These are phyloP conservation scores for Cordyceps fumosorosea DNA, from an alignment of 2,329 filamentous ascomycete species.

Conservation along the genomic window DNA sequence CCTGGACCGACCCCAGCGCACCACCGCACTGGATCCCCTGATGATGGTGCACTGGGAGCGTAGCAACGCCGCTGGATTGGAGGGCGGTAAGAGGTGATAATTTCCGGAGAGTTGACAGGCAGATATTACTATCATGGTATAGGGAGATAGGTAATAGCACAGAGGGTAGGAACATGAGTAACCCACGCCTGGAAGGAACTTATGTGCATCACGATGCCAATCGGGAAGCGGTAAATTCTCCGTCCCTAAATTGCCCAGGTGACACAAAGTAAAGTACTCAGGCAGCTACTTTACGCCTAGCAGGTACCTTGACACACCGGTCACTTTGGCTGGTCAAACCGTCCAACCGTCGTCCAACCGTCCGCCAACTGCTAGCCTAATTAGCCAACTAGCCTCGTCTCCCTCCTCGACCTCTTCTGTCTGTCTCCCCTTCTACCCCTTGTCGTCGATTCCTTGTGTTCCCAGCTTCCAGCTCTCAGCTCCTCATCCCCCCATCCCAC, in stretches of 20 bases:
- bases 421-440: no score
- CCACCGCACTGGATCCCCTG: background rate
- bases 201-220: no score
- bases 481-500: background rate
- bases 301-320: background rate
- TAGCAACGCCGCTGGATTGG: background rate
- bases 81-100: background rate
- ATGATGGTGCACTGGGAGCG: background rate
- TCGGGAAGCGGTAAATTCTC: no score
- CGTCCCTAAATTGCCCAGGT: no score
- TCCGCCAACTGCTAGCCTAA: no score
- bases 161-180: no score
- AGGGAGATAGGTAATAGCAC: no score
- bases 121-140: no score
- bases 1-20: background rate
- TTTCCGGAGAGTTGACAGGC: background rate
- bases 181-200: no score
- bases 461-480: background rate
- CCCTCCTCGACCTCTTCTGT: no score
- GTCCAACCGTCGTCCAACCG: background rate
- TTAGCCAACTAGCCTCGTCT: background rate
- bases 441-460: background rate
- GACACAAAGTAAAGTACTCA: no score
- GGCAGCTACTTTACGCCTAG: no score
- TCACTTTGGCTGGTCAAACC: background rate